These are phyloP conservation scores for Ogataea sp. DNA, from an alignment of 805 yeast genomes.

Conservation along the genomic window DNA sequence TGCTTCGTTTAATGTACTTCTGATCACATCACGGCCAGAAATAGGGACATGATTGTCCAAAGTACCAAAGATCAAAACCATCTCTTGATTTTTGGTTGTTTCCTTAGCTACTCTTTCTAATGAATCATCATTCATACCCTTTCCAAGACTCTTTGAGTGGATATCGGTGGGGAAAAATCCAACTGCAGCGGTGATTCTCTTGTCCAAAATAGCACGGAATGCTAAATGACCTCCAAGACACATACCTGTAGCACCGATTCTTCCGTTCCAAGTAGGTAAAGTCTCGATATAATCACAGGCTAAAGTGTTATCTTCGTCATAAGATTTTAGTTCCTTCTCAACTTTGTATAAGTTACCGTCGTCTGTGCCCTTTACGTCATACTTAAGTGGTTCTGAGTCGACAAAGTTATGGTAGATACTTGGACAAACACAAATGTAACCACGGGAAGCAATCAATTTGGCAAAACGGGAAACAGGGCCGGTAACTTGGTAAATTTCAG, in stretches of 20 bases:
- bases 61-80: slow-evolving; percentile 67
- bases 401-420: slow-evolving; percentile 71
- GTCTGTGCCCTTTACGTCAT: slow-evolving; percentile 70
- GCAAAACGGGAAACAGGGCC: slow-evolving; percentile 80
- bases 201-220: slow-evolving; percentile 58
- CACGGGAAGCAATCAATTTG: slow-evolving; percentile 70
- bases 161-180: slow-evolving; percentile 80
- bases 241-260: slow-evolving; percentile 80
- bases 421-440: slow-evolving; percentile 73
- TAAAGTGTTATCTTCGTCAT: slow-evolving; percentile 65
- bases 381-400: slow-evolving; percentile 52
- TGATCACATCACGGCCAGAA: slow-evolving; percentile 65
- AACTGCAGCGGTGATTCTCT: slow-evolving; percentile 56
- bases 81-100: slow-evolving; percentile 46
- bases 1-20: slow-evolving; percentile 49
- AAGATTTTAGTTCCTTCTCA: slow-evolving; percentile 58
- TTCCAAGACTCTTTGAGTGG: slow-evolving; percentile 59
- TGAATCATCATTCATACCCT: slow-evolving; percentile 59
- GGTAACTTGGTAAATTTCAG: slow-evolving; percentile 76
- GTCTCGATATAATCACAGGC: slow-evolving; percentile 53
- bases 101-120: slow-evolving; percentile 43
- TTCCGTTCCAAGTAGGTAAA: slow-evolving; percentile 60
- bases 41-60: slow-evolving; percentile 76
- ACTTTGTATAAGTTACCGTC: slow-evolving; percentile 61
- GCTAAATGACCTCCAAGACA: slow-evolving; percentile 83